Evolutionary conservation across 345 rosid genomes (phyloP), one percentile per base, ranked within the genome.

Genomic region (Carallia pectinifolia): DNA sequence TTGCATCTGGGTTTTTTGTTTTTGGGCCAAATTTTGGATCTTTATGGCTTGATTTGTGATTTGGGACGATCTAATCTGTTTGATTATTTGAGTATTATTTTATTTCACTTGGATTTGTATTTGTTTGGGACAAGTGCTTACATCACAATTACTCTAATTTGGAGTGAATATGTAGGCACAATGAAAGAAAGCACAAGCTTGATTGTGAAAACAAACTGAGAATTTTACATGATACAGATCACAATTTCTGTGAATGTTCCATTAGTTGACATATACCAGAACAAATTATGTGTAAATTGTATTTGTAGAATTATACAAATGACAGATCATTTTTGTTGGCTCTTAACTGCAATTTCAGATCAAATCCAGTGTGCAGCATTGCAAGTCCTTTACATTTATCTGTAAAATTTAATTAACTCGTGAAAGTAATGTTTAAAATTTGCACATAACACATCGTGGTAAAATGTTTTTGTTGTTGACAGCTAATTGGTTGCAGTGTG

Each of bases 11-110:
- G 78, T 4, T 75, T 44, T 48, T 23, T 0, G 17, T 7, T 63
- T 9, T 62, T 37, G 8, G 50, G 19, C 48, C 37, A 30, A 53
- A 66, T 5, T 64, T 64, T 67, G 34, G 69, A 77, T 77, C 66
- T 73, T 44, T 53, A 16, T 30, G 15, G 16, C 31, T 59, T 58
- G 50, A 40, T 53, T 65, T 18, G 18, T 13, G 19, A 64, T 52
- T 33, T 44, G 5, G 18, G 12, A 15, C 3, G 37, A 4, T 74
- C 38, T 74, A 33, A 53, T 74, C 19, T 31, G 4, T 62, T 71
- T 34, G 59, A 34, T 47, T n/a, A 19, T 69, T 54, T 36, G 66
- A 13, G 55, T 10, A 16, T 54, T 48, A 15, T 38, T 44, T 48
- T 60, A 15, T 38, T 55, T 19, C 10, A 50, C 50, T 58, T 40